A percentile compares a stretch with the other conserved stretches of the same genome.
phyloP scores from a whole-genome alignment of 2,329 filamentous ascomycete species.

The Kalaharituber pfeilii region DNA sequence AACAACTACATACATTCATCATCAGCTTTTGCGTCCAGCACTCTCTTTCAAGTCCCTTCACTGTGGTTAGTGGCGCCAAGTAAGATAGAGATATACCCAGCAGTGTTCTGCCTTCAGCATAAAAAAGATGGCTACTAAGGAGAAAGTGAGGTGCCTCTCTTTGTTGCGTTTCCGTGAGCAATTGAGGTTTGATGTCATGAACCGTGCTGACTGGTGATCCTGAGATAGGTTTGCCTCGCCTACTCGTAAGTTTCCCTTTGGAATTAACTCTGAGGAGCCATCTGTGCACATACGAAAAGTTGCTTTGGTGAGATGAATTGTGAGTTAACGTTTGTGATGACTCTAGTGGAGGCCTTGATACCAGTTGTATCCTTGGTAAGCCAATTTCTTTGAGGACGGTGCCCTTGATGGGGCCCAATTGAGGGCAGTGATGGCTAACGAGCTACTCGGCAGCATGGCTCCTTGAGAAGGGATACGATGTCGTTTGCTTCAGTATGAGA shows the following conservation, averaged over 20 bases:
- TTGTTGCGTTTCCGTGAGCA: background rate
- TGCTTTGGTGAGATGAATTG: no score
- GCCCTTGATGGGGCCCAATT: no score
- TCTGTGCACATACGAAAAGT: background rate
- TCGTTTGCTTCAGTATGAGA: constrained; percentile 41
- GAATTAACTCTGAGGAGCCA: background rate
- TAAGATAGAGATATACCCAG: no score
- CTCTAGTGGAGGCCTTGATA: constrained; percentile 31
- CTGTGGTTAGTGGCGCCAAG: no score
- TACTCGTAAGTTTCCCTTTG: constrained; percentile 24
- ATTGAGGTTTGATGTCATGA: background rate
- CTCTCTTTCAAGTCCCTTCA: no score
- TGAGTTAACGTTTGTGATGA: constrained; percentile 3
- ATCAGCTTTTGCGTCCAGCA: no score
- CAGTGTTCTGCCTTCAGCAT: no score
- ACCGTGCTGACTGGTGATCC: background rate
- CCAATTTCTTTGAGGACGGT: constrained; percentile 3
- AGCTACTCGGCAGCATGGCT: constrained; percentile 22
- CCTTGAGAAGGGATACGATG: constrained; percentile 39
- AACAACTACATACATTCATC: no score
- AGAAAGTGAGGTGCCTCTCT: constrained; percentile 15
- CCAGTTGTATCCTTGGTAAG: constrained; percentile 32
- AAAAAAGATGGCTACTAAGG: constrained; percentile 12
- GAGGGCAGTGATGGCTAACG: background rate
- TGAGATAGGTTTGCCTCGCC: constrained; percentile 28